A percentile compares a stretch with the other conserved stretches of the same genome.
Conservation (phyloP, 805 yeast species). For the Pichia eremophila region DNA sequence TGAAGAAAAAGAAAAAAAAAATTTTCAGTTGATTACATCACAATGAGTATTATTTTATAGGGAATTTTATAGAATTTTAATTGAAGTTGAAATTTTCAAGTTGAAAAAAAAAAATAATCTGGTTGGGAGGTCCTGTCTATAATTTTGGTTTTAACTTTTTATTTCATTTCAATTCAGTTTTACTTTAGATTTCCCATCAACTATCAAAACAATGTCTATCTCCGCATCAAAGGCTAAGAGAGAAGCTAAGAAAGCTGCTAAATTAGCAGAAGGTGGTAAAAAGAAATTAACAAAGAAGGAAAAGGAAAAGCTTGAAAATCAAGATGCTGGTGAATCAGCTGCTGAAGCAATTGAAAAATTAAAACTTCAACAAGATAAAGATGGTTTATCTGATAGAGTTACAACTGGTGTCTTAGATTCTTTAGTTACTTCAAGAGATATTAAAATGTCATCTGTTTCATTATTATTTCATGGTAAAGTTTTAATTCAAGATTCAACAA, state of each 20-base stretch:
- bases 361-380: slow-evolving; percentile 87
- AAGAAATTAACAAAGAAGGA: slow-evolving; percentile 58
- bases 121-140: not conserved
- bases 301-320: slow-evolving; percentile 33
- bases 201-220: slow-evolving; percentile 31
- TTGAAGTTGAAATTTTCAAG: no score
- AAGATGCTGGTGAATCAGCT: slow-evolving; percentile 46
- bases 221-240: slow-evolving; percentile 97
- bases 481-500: slow-evolving; percentile 78
- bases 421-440: slow-evolving; percentile 83
- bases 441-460: slow-evolving; percentile 83
- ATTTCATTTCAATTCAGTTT: no score
- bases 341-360: slow-evolving; percentile 74
- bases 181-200: no score
- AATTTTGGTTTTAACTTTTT: not conserved
- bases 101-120: no score
- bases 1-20: no score
- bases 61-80: no score
- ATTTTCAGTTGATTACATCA: no score
- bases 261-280: slow-evolving; percentile 71
- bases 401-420: slow-evolving; percentile 95
- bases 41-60: no score
- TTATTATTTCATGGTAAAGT: slow-evolving; percentile 96
- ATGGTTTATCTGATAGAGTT: slow-evolving; percentile 94
- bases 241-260: slow-evolving; percentile 93